A percentile compares a stretch with the other conserved stretches of the same genome.
These are phyloP conservation scores for Panaeolus cyanescens DNA, from an alignment of 768 basidiomycete genomes.

Conservation along the genomic window DNA sequence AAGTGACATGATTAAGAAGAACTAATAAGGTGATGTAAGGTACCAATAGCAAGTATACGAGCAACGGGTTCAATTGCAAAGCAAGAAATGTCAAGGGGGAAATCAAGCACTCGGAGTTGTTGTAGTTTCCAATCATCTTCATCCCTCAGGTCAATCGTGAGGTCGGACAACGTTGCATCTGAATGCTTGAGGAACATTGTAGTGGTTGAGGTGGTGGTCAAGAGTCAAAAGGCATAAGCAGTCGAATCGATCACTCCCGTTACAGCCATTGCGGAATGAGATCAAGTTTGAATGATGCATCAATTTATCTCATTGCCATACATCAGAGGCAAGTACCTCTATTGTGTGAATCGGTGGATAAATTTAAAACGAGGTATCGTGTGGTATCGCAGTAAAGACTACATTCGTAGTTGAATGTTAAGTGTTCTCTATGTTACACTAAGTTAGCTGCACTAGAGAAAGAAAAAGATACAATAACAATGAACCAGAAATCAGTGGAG, in stretches of 20 bases:
- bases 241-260: neutral
- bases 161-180: constrained; percentile 42
- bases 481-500: constrained; percentile 32
- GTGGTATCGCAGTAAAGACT: neutral
- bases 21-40: constrained; percentile 10
- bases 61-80: constrained; percentile 62
- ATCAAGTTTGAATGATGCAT: constrained; percentile 4
- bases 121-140: constrained; percentile 58
- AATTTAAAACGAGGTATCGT: no score
- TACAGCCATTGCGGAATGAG: neutral
- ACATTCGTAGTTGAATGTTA: neutral
- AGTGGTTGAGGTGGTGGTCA: constrained; percentile 5
- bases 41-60: constrained; percentile 64
- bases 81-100: constrained; percentile 50
- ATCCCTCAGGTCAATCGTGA: constrained; percentile 60
- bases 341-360: no score
- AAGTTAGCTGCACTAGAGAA: neutral
- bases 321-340: no score
- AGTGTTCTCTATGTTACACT: neutral
- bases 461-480: constrained; percentile 6
- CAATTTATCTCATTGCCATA: no score
- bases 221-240: neutral
- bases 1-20: neutral
- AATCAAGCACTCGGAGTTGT: constrained; percentile 47
- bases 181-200: constrained; percentile 45